Evolutionary conservation across 2,329 filamentous ascomycete species (phyloP), one percentile per base, ranked within the genome.

Genomic region (Colletotrichum sp.): DNA sequence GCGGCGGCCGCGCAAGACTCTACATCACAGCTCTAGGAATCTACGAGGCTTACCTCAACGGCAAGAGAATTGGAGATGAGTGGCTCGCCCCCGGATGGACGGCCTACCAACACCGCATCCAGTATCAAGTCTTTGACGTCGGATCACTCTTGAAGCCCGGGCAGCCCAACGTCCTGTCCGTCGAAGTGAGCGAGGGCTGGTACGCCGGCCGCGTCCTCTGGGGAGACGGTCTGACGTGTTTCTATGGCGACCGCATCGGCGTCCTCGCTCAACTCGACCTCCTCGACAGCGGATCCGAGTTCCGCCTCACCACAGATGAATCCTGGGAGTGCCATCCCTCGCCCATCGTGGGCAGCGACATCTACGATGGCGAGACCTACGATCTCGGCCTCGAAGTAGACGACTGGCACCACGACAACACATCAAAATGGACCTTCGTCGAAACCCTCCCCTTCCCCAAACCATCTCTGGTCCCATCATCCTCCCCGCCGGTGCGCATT

Each of bases 301-400:
- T 74, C 1, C 44, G 44, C 7, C 65, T 85, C 13, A 66, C 87
- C 5, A 86, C 86, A 2, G 86, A 89, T 30, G 78, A 84, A 0
- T 81, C 79, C 0, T 89, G 87, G 88, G 76, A 79, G 5, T 82
- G 80, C 4, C 79, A 68, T 4, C 77, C 79, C 3, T 83, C 85
- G 0, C 81, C 86, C 1, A 82, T 87, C 0, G 70, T 84, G 0
- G 78, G 76, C 0, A 84, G 83, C 2, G 87, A 89, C n/a, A 84
- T 91, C 1, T 91, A 91, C 69, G 85, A 91, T 76, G 90, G 90
- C 24, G 90, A 92, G 71, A 79, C 83, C 0, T 91, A 88, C 73
- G 88, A 91, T 77, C 81, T 84, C 0, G 79, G 81, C 1, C 78
- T 79, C 5, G 81, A 81, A 32, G 69, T 82, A 1, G 72, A 57